A percentile compares a stretch with the other conserved stretches of the same genome.
phyloP scores from a whole-genome alignment of 129 eudicot genomes.

The Calendula officinalis region DNA sequence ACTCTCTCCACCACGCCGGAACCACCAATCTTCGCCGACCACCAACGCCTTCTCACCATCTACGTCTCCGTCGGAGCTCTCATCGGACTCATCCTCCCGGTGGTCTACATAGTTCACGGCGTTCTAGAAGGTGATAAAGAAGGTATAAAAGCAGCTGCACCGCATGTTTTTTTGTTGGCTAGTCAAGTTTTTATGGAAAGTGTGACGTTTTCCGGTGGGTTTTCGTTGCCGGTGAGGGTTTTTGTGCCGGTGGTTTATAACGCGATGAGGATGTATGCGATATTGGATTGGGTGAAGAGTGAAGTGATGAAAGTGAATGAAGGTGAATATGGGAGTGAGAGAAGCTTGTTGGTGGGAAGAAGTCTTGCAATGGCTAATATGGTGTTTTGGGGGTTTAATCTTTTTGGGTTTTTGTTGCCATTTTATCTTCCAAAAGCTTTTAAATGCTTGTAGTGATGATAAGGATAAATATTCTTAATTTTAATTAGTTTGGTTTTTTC shows the following conservation, averaged over 20 bases:
- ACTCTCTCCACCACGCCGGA: constrained; percentile 18
- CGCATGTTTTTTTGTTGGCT: constrained; percentile 63
- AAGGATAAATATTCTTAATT: background rate
- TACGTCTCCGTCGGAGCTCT: constrained; percentile 49
- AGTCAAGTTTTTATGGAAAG: constrained; percentile 82
- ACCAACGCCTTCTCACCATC: constrained; percentile 32
- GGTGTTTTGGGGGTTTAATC: constrained; percentile 78
- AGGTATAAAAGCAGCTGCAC: constrained; percentile 71
- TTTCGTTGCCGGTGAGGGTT: constrained; percentile 71
- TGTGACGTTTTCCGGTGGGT: constrained; percentile 44
- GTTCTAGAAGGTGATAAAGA: constrained; percentile 51
- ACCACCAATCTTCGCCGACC: constrained; percentile 43
- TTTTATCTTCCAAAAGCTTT: constrained; percentile 69
- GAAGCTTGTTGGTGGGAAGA: constrained; percentile 55
- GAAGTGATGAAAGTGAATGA: constrained; percentile 40
- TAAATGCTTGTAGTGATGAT: constrained; percentile 20
- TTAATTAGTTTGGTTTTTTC: background rate
- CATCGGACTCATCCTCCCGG: constrained; percentile 64
- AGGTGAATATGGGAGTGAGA: constrained; percentile 31
- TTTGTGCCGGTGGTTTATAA: constrained; percentile 84
- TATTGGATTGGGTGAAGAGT: constrained; percentile 62
- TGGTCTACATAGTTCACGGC: constrained; percentile 62
- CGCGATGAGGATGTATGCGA: constrained; percentile 54
- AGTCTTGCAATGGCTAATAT: constrained; percentile 53
- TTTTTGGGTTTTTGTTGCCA: constrained; percentile 89